These are phyloP conservation scores for Akanthomyces uredinophilus DNA, from an alignment of 2,329 filamentous ascomycete genomes.

Conservation along the genomic window DNA sequence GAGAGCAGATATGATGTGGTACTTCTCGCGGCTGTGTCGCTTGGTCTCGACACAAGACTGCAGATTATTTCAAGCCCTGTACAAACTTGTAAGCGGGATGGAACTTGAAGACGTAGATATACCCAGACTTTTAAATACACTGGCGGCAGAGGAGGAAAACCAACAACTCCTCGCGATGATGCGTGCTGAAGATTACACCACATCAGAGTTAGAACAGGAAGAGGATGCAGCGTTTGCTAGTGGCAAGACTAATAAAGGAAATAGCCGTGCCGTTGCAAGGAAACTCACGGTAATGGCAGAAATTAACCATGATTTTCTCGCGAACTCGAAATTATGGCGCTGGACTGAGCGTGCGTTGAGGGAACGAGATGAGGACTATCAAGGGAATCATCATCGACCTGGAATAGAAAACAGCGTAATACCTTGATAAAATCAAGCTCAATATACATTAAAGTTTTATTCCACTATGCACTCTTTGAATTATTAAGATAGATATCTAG, in stretches of 20 bases:
- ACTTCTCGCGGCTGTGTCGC: conserved; percentile 17
- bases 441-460: too few species aligned
- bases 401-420: too few species aligned
- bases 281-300: conserved; percentile 6
- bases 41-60: conserved; percentile 20
- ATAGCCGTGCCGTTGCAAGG: conserved; percentile 1
- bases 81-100: conserved; percentile 14
- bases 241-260: not conserved
- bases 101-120: not conserved
- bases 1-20: conserved; percentile 17
- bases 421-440: too few species aligned
- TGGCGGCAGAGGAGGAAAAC: conserved; percentile 7
- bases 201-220: conserved; percentile 2
- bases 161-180: conserved; percentile 15
- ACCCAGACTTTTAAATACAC: conserved; percentile 15
- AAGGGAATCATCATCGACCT: too few species aligned
- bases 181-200: conserved; percentile 15
- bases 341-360: not conserved
- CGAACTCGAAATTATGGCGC: not conserved
- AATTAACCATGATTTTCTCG: not conserved
- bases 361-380: not conserved
- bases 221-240: not conserved
- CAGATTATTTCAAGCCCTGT: conserved; percentile 14
- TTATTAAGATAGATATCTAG: too few species aligned
- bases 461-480: too few species aligned